A percentile compares a stretch with the other conserved stretches of the same genome.
Conservation (phyloP, 169 alveolate genomes). For the Babesia gibsoni region DNA sequence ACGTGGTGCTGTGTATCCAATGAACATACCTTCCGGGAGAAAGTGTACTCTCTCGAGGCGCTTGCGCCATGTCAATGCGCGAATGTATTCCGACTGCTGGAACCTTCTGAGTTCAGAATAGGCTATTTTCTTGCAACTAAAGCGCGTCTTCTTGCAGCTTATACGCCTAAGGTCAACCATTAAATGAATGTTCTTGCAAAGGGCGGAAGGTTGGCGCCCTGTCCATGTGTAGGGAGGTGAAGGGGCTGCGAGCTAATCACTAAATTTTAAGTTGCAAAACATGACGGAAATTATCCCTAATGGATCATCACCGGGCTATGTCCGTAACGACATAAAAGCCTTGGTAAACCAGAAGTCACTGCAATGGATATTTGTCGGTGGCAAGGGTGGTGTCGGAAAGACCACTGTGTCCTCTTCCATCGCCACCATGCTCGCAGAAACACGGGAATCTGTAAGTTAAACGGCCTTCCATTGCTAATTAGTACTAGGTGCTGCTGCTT, state of each 20-base stretch:
- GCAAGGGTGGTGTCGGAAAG: slow-evolving; percentile 99
- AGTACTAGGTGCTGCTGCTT: slow-evolving; percentile 88
- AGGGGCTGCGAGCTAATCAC: neutral
- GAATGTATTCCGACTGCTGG: slow-evolving; percentile 31
- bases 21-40: slow-evolving; percentile 46
- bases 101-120: slow-evolving; percentile 47
- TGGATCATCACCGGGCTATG: neutral
- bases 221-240: neutral
- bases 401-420: slow-evolving; percentile 97
- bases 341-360: slow-evolving; percentile 70
- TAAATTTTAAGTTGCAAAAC: neutral
- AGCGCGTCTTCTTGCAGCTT: slow-evolving; percentile 34
- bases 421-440: slow-evolving; percentile 89
- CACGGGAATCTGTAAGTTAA: slow-evolving; percentile 87
- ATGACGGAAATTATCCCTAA: slow-evolving; percentile 13
- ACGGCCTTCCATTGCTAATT: neutral
- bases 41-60: slow-evolving; percentile 37
- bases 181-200: neutral
- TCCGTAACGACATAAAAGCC: slow-evolving; percentile 53
- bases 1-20: neutral
- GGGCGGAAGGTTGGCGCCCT: neutral
- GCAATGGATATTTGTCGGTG: slow-evolving; percentile 99
- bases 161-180: slow-evolving; percentile 40
- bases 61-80: slow-evolving; percentile 44
- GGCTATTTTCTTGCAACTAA: slow-evolving; percentile 57